These are phyloP conservation scores for Nothophytophthora sp. DNA, from an alignment of 352 stramenopile genomes.

Conservation along the genomic window DNA sequence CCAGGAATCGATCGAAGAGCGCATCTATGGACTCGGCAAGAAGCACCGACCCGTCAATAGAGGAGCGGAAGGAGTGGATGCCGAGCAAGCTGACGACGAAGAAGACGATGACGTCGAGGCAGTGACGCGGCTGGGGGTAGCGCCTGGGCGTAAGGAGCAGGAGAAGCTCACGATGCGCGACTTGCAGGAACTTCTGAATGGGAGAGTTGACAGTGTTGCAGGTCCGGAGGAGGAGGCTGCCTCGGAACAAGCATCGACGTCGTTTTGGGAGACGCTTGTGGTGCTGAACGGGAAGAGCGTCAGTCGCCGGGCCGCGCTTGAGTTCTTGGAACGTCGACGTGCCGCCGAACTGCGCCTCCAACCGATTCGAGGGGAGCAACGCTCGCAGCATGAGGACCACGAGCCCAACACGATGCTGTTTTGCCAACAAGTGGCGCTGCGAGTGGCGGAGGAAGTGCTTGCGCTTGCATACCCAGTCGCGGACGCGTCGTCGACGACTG, in stretches of 20 bases:
- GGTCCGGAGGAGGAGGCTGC: not conserved
- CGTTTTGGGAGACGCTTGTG: conserved; percentile 52
- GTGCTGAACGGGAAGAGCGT: conserved; percentile 37
- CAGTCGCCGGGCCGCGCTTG: conserved; percentile 26
- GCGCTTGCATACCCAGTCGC: conserved; percentile 4
- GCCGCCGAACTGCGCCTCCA: conserved; percentile 26
- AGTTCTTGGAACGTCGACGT: conserved; percentile 40
- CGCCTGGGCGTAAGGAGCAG: conserved; percentile 48
- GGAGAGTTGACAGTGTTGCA: conserved; percentile 1
- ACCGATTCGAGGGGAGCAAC: conserved; percentile 2
- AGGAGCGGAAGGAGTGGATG: not conserved
- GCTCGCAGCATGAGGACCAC: not conserved
- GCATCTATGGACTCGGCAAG: conserved; percentile 60
- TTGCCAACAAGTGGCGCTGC: conserved; percentile 18
- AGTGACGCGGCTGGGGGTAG: conserved; percentile 28
- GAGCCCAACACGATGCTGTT: conserved; percentile 33
- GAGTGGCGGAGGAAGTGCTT: conserved; percentile 27
- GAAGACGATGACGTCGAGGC: conserved; percentile 17
- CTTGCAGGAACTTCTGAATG: conserved; percentile 42
- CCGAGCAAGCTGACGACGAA: conserved; percentile 15
- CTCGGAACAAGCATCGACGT: not conserved
- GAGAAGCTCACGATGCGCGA: conserved; percentile 60
- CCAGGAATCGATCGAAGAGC: conserved; percentile 86
- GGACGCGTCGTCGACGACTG: too few species aligned
- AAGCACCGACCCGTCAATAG: not conserved